A percentile compares a stretch with the other conserved stretches of the same genome.
Conservation (phyloP, 2,329 filamentous ascomycete genomes). For the Aspergillus felis region DNA sequence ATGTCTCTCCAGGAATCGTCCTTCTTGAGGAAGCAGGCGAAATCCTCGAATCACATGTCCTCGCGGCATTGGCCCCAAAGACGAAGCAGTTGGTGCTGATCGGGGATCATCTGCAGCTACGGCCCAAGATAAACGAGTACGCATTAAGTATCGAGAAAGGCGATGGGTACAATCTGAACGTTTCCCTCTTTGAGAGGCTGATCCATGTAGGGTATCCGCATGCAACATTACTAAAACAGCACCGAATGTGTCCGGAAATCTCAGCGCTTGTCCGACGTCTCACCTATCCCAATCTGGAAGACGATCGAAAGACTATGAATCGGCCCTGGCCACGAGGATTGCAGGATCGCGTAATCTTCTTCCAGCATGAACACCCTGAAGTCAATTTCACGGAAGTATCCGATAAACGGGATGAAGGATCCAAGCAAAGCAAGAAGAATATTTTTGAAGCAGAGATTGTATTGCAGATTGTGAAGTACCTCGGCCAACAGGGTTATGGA, state of each 20-base stretch:
- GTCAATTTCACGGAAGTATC: constrained; percentile 37
- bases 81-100: constrained; percentile 66
- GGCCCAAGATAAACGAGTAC: constrained; percentile 63
- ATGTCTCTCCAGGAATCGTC: constrained; percentile 55
- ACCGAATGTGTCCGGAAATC: constrained; percentile 67
- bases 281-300: constrained; percentile 60
- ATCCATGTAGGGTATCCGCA: constrained; percentile 53
- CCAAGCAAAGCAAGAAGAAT: constrained; percentile 59
- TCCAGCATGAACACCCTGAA: constrained; percentile 61
- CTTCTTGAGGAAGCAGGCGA: constrained; percentile 72
- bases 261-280: constrained; percentile 55
- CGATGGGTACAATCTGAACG: constrained; percentile 62
- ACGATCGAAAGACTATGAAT: constrained; percentile 49
- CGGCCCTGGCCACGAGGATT: constrained; percentile 55
- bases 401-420: constrained; percentile 50
- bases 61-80: constrained; percentile 54
- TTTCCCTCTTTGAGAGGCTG: constrained; percentile 66
- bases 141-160: constrained; percentile 59
- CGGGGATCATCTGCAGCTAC: constrained; percentile 69
- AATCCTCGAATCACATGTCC: constrained; percentile 64
- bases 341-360: constrained; percentile 58
- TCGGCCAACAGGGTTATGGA: constrained; percentile 68
- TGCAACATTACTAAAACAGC: constrained; percentile 56
- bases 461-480: constrained; percentile 60
- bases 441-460: constrained; percentile 65